phyloP scores from a whole-genome alignment of 2,329 filamentous ascomycete species.

The Gaeumannomyces sp. region DNA sequence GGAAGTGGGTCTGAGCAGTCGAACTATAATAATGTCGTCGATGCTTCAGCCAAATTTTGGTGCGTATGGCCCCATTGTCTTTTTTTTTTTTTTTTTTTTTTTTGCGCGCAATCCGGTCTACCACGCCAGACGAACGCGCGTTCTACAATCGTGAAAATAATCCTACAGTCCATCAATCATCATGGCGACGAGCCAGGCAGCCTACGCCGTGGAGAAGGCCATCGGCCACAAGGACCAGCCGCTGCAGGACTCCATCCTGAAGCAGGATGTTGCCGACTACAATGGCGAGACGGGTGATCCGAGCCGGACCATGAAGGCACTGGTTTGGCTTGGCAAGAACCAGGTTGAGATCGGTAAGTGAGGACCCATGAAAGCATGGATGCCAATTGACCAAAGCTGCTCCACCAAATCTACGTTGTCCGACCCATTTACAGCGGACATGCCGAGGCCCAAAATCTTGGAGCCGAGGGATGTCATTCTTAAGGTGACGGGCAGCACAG shows the following conservation, averaged over 20 bases:
- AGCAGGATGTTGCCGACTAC: slow-evolving; percentile 65
- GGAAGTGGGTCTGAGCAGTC: not conserved
- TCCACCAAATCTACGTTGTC: not conserved
- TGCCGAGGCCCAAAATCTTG: slow-evolving; percentile 64
- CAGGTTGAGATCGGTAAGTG: slow-evolving; percentile 58
- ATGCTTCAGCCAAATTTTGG: not conserved
- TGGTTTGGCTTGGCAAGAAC: slow-evolving; percentile 80
- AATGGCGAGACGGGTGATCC: slow-evolving; percentile 33
- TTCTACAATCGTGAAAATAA: too few species aligned
- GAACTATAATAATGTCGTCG: not conserved
- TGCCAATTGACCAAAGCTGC: not conserved
- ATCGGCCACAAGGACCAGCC: slow-evolving; percentile 9
- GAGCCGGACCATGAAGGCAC: slow-evolving; percentile 66
- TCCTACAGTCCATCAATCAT: not conserved
- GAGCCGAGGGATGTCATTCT: slow-evolving; percentile 74
- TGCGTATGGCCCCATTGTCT: too few species aligned
- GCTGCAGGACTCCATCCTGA: slow-evolving; percentile 29
- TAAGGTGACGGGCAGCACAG: slow-evolving; percentile 61
- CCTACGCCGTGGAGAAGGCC: slow-evolving; percentile 9
- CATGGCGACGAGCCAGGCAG: slow-evolving; percentile 10
- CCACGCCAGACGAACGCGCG: too few species aligned
- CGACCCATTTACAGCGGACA: slow-evolving; percentile 40
- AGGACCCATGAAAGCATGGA: too few species aligned
- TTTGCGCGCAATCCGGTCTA: not conserved
- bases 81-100: too few species aligned